These are phyloP conservation scores for Ophioceras dolichostomum DNA, from an alignment of 2,329 filamentous ascomycete species.

Conservation along the genomic window DNA sequence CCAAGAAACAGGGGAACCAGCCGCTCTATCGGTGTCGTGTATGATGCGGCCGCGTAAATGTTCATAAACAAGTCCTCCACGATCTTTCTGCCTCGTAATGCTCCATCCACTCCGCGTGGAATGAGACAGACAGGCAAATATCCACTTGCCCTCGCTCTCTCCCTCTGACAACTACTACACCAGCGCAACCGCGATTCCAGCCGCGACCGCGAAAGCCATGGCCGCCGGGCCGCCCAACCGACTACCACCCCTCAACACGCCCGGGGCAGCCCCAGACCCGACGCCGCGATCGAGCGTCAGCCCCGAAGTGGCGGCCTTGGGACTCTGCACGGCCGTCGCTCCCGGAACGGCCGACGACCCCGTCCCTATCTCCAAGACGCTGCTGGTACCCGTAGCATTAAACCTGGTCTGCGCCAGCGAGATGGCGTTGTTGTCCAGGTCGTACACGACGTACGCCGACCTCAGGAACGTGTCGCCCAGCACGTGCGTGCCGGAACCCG, in stretches of 20 bases:
- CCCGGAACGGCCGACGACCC: conserved; percentile 37
- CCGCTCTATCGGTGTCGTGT: no score
- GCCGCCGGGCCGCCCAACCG: not conserved
- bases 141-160: not conserved
- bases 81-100: not conserved
- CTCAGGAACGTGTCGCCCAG: conserved; percentile 66
- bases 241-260: not conserved
- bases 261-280: not conserved
- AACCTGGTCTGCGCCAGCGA: conserved; percentile 56
- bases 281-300: conserved; percentile 11
- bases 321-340: conserved; percentile 35
- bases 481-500: conserved; percentile 41
- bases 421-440: conserved; percentile 59
- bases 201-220: not conserved
- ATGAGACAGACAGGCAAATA: conserved; percentile 16
- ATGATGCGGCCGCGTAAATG: no score
- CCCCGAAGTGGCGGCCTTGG: conserved; percentile 36
- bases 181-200: conserved; percentile 2
- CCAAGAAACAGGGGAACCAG: no score
- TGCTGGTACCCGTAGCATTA: conserved; percentile 37
- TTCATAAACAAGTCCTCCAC: no score
- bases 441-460: conserved; percentile 65
- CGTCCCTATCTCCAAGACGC: conserved; percentile 41
- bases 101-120: no score
- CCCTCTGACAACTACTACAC: conserved; percentile 1